Evolutionary conservation across 306 rosid species (phyloP).

Genomic region (Cercis canadensis): DNA sequence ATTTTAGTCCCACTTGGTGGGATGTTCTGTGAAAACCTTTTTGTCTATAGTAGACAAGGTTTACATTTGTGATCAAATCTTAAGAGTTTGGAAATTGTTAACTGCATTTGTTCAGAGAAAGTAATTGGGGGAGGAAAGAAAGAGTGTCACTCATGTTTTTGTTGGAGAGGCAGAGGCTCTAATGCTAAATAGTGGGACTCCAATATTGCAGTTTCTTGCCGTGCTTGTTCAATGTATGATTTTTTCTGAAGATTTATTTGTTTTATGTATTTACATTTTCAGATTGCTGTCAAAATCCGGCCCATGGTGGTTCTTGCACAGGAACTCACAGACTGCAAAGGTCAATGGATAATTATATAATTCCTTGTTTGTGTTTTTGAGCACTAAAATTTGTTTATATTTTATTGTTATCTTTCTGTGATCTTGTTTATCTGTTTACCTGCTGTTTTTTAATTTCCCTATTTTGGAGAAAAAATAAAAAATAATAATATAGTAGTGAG

Average conservation of each 20-base stretch:
- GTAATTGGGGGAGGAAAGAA: constrained; percentile 10
- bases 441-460: too few species aligned
- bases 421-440: too few species aligned
- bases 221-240: not conserved
- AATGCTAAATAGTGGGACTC: constrained; percentile 12
- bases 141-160: constrained; percentile 16
- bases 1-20: constrained; percentile 22
- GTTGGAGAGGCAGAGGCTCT: constrained; percentile 4
- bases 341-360: constrained; percentile 46
- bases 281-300: constrained; percentile 82
- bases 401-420: too few species aligned
- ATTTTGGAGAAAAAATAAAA: too few species aligned
- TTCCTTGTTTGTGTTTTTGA: constrained; percentile 23
- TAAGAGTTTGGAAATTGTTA: not conserved
- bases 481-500: too few species aligned
- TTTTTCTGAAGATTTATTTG: constrained; percentile 18
- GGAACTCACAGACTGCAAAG: constrained; percentile 52
- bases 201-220: constrained; percentile 10
- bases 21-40: constrained; percentile 7
- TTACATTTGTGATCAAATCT: constrained; percentile 12
- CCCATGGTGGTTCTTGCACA: constrained; percentile 95
- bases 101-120: constrained; percentile 1
- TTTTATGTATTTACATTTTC: constrained; percentile 38
- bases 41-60: not conserved
- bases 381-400: not conserved